Evolutionary conservation across 2,329 filamentous ascomycete species (phyloP).

Genomic region (Pleomassaria siparia): DNA sequence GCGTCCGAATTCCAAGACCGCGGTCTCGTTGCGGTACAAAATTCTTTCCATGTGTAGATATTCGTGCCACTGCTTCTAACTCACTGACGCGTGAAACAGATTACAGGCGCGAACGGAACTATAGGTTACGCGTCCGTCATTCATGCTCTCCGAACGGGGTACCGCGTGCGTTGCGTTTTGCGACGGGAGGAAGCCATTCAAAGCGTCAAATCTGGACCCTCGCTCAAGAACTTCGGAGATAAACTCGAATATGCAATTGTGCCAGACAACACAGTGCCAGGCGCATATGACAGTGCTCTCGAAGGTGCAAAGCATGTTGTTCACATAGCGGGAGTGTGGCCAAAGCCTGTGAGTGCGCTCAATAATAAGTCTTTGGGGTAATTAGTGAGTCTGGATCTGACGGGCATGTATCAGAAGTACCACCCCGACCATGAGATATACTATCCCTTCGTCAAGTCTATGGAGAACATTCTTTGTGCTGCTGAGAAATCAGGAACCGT

Average conservation of each 20-base stretch:
- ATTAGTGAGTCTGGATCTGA: neutral
- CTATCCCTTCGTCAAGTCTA: slow-evolving; percentile 35
- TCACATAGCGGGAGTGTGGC: slow-evolving; percentile 40
- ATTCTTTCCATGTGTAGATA: neutral
- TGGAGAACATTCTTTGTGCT: slow-evolving; percentile 31
- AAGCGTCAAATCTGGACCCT: slow-evolving; percentile 26
- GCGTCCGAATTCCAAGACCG: slow-evolving; percentile 9
- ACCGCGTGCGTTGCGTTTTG: slow-evolving; percentile 37
- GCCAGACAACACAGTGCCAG: slow-evolving; percentile 27
- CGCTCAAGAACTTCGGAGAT: slow-evolving; percentile 24
- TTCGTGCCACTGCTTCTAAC: neutral
- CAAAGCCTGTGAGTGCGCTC: slow-evolving; percentile 23
- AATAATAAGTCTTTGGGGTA: neutral
- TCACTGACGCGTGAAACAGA: slow-evolving; percentile 16
- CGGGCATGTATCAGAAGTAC: slow-evolving; percentile 17
- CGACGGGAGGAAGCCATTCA: slow-evolving; percentile 29
- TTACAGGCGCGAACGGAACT: slow-evolving; percentile 39
- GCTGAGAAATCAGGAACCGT: slow-evolving; percentile 26
- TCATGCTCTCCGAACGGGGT: slow-evolving; percentile 28
- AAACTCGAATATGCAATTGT: slow-evolving; percentile 29
- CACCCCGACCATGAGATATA: slow-evolving; percentile 39
- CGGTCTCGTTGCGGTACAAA: slow-evolving; percentile 28
- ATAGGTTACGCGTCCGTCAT: slow-evolving; percentile 35
- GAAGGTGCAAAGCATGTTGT: slow-evolving; percentile 26
- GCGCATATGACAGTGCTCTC: slow-evolving; percentile 33